Evolutionary conservation across 2,329 filamentous ascomycete species (phyloP), one percentile per base, ranked within the genome.

Genomic region (Diaporthe velutina): DNA sequence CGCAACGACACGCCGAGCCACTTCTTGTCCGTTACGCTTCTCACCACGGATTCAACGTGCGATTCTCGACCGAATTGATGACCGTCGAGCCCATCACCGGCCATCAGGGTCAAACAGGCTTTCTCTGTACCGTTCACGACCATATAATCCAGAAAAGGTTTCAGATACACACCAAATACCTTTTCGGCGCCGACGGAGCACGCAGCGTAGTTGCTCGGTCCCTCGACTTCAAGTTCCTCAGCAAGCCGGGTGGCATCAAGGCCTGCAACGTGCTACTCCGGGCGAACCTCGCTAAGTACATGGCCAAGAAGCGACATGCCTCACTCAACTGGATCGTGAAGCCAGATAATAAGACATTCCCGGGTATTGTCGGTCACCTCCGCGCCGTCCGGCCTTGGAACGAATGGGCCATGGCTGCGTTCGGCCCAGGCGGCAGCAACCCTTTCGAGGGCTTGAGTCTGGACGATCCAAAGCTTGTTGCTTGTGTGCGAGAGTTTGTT

Each of bases 351-450:
- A 70, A 82, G 85, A 73, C 73, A 74, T 50, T 83, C 82, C 6
- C 90, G 84, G 80, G 87, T 80, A 2, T 87, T 85, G 83, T 81
- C 81, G 52, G 80, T 79, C 10, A 81, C 89, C 75, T 86, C 4
- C 83, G 90, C 35, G 89, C 91, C 87, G 88, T 92, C 17, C 88
- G 88, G 80, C 86, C 89, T 0, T 91, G 89, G 90, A 79, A 87
- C 76, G 86, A 91, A 80, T 92, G 89, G 88, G 83, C 88, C 70
- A 79, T 89, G 9, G 81, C 88, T 19, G 83, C 54, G 3, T 4
- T 61, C 17, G 40, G 33, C 1, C 66, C 72, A 1, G 55, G 55
- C 9, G 25, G 25, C 12, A 68, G 52, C 3, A 83, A 88, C 33
- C 66, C 73, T 10, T 74, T 74, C 67, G 54, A 66, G 35, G 67